Evolutionary conservation across 352 stramenopile genomes (phyloP), one percentile per base, ranked within the genome.

Genomic region (Globisporangium takayamanum): DNA sequence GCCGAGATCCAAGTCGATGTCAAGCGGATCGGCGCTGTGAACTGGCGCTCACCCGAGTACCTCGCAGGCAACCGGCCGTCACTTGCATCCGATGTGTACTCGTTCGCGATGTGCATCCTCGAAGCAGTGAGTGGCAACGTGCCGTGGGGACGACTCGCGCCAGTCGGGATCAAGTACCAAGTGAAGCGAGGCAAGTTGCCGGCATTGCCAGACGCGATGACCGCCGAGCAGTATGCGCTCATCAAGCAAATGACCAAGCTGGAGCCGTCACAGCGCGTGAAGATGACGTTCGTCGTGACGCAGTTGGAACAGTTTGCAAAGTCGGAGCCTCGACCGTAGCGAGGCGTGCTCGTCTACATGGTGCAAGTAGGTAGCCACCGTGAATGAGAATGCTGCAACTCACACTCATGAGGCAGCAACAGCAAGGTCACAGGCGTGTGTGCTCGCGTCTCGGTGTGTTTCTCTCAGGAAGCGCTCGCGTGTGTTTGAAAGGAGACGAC

Each of bases 31-130:
- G 46, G 46, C 4, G 46, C 22, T 1, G 46, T 50, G n/a, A 26
- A 33, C n/a, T 50, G 48, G 48, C 48, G 37, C 3, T 46, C 30
- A 3, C 50, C 36, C 2, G 50, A 55, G 50, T 55, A 55, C 48
- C 28, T 53, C 18, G 22, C 7, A 3, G 48, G 26, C 48, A 5
- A 53, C 12, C 48, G 48, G 0, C 33, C 33, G 11, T 45, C 51
- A 8, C 10, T 22, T 28, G 51, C 51, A 36, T 56, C 51, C 2
- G 55, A 49, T 22, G 55, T 54, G 36, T 60, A 30, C 25, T 54
- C 45, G 28, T 60, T 60, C 15, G 55, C 55, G 33, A 53, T 60
- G 45, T 53, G 45, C 47, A 53, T 60, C 47, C 28, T 60, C 25
- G 46, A 60, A 11, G 45, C 41, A 5, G 30, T 54, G 25, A 60